Evolutionary conservation across 805 yeast species (phyloP), one percentile per base, ranked within the genome.

Genomic region (Metschnikowia cerradonensis): DNA sequence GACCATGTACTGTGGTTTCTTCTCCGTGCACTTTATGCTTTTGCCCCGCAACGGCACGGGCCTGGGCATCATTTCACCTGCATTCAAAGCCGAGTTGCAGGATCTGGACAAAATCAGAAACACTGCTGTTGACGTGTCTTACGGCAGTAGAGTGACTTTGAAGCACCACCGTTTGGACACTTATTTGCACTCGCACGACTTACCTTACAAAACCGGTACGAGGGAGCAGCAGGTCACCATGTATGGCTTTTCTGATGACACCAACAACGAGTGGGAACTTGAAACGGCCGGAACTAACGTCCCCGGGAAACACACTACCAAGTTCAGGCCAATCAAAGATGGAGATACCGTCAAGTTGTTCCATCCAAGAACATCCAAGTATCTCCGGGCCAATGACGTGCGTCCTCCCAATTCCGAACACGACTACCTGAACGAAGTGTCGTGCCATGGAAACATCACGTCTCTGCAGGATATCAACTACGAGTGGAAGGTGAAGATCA

Each of bases 341-440:
- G 84, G 85, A 17, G 82, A 78, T 50, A 63, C 73, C 13, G 70
- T 92, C 19, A 76, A 86, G 52, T 65, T 94, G n/a, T 81, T 80
- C 71, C 98, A 94, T 65, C 75, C 76, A 51, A 53, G 60, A 1
- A 86, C 97, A 0, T 80, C 84, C 14, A 81, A 82, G 54, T 80
- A 87, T 42, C 68, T 94, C 47, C 83, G 83, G 56, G 86, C 90
- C 20, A 82, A 77, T 55, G 87, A 88, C 53, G 60, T 79, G 46
- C 81, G 91, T 53, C 97, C 98, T 3, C 97, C 96, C 8, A 80
- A 90, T 26, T 80, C 92, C 8, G 96, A 89, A 63, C 94, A 89
- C 61, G 98, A 94, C 50, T 91, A 92, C 67, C 85, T 90, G 62
- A 80, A 78, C 56, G 96, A 90, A 67, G 96, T 90, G 1, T 79